Conservation (phyloP, 768 basidiomycete genomes). For the Rhodotorula graminis region DNA sequence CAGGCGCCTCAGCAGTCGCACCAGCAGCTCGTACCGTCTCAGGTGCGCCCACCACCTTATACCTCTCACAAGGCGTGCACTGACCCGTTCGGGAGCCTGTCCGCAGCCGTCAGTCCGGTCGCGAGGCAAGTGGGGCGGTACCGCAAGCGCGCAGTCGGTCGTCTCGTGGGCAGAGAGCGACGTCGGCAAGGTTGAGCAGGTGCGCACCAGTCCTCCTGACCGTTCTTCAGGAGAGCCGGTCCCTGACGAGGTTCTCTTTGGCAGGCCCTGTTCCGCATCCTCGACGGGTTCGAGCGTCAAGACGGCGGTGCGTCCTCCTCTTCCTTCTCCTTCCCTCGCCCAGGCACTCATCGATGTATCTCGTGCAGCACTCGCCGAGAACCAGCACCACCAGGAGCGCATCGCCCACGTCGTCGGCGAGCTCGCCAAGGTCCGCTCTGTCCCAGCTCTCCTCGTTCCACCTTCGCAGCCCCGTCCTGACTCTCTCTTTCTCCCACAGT, state of each 20-base stretch:
- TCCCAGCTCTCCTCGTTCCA: too few relatives aligned
- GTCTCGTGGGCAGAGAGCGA: background rate
- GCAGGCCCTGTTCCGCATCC: slow-evolving; percentile 15
- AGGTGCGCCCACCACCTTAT: background rate
- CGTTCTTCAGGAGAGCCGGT: fast-evolving
- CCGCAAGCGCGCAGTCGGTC: too few relatives aligned
- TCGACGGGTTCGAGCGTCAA: slow-evolving; percentile 12
- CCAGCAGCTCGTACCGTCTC: background rate
- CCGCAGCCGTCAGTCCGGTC: background rate
- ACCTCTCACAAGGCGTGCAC: too few relatives aligned
- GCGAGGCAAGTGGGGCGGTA: background rate
- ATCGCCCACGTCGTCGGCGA: slow-evolving; percentile 17
- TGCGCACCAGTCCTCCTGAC: background rate
- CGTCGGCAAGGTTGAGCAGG: slow-evolving; percentile 3
- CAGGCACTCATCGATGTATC: background rate
- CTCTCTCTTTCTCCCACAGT: background rate
- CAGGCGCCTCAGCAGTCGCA: background rate
- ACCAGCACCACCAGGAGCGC: slow-evolving; percentile 10
- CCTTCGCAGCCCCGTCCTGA: background rate
- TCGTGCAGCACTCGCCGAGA: background rate
- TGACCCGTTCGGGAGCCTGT: background rate
- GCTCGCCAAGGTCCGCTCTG: slow-evolving; percentile 18
- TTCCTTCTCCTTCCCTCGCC: background rate
- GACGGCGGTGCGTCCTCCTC: background rate
- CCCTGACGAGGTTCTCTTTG: background rate